Percentiles rank a stretch among this genome's conserved stretches.
Conservation (phyloP, 2,329 filamentous ascomycete species). For the Aureobasidium melanogenum region DNA sequence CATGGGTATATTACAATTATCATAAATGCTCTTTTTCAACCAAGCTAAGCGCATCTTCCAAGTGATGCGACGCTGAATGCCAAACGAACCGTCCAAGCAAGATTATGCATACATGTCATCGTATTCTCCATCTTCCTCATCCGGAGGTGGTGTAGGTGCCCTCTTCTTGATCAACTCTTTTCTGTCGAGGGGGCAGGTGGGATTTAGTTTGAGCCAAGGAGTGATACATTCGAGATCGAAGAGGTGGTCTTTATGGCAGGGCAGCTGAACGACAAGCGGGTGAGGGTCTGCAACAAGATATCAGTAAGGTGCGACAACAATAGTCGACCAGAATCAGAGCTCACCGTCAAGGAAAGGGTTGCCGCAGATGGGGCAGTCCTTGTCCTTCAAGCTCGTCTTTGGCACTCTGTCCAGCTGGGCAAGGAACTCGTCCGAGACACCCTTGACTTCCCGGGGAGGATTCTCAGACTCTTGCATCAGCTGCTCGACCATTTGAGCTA, state of each 20-base stretch:
- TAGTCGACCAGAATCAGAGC: slow-evolving; percentile 3
- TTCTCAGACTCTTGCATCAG: slow-evolving; percentile 48
- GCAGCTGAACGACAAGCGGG: slow-evolving; percentile 54
- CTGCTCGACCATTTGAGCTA: slow-evolving; percentile 47
- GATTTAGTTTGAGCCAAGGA: slow-evolving; percentile 55
- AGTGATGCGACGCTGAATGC: not conserved
- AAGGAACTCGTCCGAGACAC: slow-evolving; percentile 53
- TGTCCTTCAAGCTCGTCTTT: slow-evolving; percentile 43
- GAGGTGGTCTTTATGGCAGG: slow-evolving; percentile 52
- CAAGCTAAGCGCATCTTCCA: not conserved
- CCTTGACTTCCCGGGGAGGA: slow-evolving; percentile 52
- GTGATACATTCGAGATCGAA: slow-evolving; percentile 59
- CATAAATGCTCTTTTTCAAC: not conserved
- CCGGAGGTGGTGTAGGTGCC: slow-evolving; percentile 27
- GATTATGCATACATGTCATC: slow-evolving; percentile 41
- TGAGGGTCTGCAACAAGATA: slow-evolving; percentile 38
- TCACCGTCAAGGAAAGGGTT: slow-evolving; percentile 52
- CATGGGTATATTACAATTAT: slow-evolving; percentile 7
- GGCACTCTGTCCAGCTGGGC: slow-evolving; percentile 52
- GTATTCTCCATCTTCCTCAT: slow-evolving; percentile 44
- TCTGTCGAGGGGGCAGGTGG: slow-evolving; percentile 55
- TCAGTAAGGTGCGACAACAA: not conserved
- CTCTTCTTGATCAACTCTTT: slow-evolving; percentile 50
- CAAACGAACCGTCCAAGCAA: not conserved
- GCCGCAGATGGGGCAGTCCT: slow-evolving; percentile 53